These are phyloP conservation scores for Graphiopsis chlorocephala DNA, from an alignment of 2,329 filamentous ascomycete species.

Conservation along the genomic window DNA sequence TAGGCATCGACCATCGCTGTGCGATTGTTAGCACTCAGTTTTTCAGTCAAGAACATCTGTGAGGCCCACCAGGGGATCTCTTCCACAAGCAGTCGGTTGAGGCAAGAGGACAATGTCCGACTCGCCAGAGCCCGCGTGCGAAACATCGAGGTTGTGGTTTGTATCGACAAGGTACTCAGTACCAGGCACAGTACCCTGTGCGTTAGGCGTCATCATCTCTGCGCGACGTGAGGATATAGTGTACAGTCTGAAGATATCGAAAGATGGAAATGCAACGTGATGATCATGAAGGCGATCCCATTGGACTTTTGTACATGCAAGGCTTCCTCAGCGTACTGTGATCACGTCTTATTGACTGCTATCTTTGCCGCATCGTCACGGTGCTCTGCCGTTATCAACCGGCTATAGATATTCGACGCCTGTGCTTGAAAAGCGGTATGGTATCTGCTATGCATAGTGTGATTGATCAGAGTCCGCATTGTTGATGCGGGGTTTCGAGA, in stretches of 20 bases:
- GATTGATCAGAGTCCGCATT: neutral
- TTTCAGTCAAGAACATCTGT: neutral
- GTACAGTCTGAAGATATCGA: neutral
- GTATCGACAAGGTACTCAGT: slow-evolving; percentile 36
- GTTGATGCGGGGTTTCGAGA: slow-evolving; percentile 1
- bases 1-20: slow-evolving; percentile 32
- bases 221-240: neutral
- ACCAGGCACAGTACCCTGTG: slow-evolving; percentile 32
- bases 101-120: slow-evolving; percentile 36
- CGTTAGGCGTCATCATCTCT: neutral
- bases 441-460: neutral
- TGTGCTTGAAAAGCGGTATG: neutral
- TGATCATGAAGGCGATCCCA: neutral
- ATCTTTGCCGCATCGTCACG: neutral
- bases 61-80: slow-evolving; percentile 9
- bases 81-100: slow-evolving; percentile 32
- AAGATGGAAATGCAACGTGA: neutral
- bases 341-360: neutral
- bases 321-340: neutral
- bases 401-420: no score
- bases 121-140: slow-evolving; percentile 27
- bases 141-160: slow-evolving; percentile 17
- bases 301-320: neutral
- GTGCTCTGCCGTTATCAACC: neutral
- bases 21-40: neutral